phyloP scores from a whole-genome alignment of 2,329 filamentous ascomycete genomes.

The Sporothrix variecibatus region DNA sequence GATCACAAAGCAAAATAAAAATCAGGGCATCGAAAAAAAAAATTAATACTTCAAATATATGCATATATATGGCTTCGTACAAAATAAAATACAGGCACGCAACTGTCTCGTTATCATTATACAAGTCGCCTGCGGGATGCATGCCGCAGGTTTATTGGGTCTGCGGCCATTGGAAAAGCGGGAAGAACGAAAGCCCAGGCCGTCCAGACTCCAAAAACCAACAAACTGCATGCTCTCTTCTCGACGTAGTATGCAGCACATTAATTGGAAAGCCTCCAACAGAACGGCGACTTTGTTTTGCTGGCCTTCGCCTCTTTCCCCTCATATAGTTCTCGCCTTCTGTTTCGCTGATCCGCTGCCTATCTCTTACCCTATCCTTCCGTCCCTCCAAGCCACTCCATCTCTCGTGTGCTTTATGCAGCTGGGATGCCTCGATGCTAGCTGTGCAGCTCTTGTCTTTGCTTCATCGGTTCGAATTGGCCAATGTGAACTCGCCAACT shows the following conservation, averaged over 20 bases:
- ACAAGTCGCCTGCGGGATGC: neutral
- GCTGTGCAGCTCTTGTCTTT: neutral
- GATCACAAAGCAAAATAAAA: neutral
- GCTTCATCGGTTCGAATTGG: neutral
- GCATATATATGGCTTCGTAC: neutral
- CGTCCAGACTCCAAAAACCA: neutral
- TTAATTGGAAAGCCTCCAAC: neutral
- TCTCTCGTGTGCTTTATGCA: neutral
- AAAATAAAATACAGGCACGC: neutral
- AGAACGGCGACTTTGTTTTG: neutral
- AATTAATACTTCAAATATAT: neutral
- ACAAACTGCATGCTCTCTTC: neutral
- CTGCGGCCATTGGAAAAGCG: neutral
- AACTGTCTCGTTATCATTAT: constrained; percentile 6
- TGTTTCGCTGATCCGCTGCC: neutral
- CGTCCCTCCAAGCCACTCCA: neutral
- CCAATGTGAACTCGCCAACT: neutral
- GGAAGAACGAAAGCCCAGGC: neutral
- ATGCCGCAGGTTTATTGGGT: neutral
- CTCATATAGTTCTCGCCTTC: neutral
- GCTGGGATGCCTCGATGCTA: neutral
- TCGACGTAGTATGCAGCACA: neutral
- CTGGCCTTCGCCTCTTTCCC: neutral
- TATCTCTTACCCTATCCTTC: neutral
- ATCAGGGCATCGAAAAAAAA: neutral